Conservation (phyloP, 2,329 filamentous ascomycete genomes). For the Trichoderma atroviride region DNA sequence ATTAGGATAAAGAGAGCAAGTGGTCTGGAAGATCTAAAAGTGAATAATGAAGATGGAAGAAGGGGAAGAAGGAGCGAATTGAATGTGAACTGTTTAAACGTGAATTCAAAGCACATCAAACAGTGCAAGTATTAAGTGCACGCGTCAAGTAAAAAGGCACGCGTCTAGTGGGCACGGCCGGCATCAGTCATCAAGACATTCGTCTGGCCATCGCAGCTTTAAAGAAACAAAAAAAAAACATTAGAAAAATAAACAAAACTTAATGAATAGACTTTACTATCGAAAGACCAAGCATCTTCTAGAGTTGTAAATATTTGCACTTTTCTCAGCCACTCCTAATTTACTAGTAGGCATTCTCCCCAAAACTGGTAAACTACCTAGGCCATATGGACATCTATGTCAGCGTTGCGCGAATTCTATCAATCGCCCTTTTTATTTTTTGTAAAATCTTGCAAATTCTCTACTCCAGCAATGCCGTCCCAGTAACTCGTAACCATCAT, state of each 20-base stretch:
- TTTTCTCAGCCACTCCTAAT: not conserved
- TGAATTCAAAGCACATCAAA: not conserved
- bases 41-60: not conserved
- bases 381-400: not conserved
- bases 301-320: not conserved
- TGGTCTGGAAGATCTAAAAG: not conserved
- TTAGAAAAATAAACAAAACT: not conserved
- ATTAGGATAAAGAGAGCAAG: not conserved
- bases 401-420: constrained; percentile 7
- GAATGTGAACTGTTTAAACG: not conserved
- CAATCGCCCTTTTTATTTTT: not conserved
- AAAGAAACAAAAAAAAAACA: not conserved
- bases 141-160: not conserved
- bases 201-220: not conserved
- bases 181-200: not conserved
- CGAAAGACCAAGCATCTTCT: not conserved
- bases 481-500: constrained; percentile 23
- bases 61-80: not conserved
- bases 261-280: no score
- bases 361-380: not conserved
- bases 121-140: not conserved
- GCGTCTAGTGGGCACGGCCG: not conserved
- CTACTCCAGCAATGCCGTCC: constrained; percentile 5
- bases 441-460: not conserved
- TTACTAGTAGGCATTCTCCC: not conserved